Conservation (phyloP, 2,329 filamentous ascomycete species). For the Dactylellina sp. region DNA sequence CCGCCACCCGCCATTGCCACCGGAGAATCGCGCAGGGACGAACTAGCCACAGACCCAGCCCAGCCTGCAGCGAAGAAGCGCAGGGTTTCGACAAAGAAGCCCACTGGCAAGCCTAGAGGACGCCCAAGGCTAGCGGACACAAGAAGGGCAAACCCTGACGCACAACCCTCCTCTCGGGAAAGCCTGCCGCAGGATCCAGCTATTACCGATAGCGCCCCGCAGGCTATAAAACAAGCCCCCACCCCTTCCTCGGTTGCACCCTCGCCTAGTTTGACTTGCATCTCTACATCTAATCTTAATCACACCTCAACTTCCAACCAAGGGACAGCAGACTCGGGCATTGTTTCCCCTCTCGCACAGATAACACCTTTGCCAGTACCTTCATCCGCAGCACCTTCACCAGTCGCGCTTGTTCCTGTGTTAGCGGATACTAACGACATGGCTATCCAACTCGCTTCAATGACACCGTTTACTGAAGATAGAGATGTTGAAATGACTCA, state of each 20-base stretch:
- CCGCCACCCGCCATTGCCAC: conserved; percentile 35
- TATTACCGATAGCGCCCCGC: conserved; percentile 24
- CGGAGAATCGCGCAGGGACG: conserved; percentile 35
- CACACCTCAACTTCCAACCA: conserved; percentile 24
- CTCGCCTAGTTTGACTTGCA: conserved; percentile 50
- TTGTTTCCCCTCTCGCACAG: conserved; percentile 44
- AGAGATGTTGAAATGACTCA: conserved; percentile 47
- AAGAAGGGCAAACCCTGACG: conserved; percentile 51
- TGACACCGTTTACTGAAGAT: conserved; percentile 44
- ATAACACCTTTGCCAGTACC: conserved; percentile 39
- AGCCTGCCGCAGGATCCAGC: conserved; percentile 56
- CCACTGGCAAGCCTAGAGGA: conserved; percentile 53
- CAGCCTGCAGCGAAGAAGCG: conserved; percentile 51
- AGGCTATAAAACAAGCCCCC: conserved; percentile 54
- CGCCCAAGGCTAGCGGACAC: conserved; percentile 50
- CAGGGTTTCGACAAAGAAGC: conserved; percentile 48
- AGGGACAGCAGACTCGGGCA: conserved; percentile 7
- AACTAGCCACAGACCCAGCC: conserved; percentile 30
- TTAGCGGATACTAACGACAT: conserved; percentile 33
- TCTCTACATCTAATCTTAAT: conserved; percentile 47
- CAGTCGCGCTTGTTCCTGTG: conserved; percentile 21
- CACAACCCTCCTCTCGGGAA: conserved; percentile 48
- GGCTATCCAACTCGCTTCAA: conserved; percentile 27
- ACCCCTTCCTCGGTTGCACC: conserved; percentile 54
- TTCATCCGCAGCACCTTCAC: conserved; percentile 50